These are phyloP conservation scores for Astrocystis sublimbata DNA, from an alignment of 495 filamentous ascomycete species.

Conservation along the genomic window DNA sequence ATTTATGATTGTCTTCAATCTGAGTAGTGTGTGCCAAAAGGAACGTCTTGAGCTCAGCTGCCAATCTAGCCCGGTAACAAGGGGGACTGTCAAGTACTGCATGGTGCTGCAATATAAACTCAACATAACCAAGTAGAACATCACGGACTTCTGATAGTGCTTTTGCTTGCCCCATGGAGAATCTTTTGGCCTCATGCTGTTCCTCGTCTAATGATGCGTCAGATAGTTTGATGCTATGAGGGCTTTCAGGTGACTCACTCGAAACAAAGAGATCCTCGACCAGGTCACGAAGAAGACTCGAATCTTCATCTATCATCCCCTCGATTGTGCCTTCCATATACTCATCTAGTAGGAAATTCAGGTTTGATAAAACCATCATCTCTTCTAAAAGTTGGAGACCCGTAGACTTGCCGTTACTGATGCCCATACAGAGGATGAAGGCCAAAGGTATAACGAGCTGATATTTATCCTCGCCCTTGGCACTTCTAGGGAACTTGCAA, in stretches of 20 bases:
- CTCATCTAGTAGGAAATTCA: conserved; percentile 44
- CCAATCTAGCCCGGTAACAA: conserved; percentile 9
- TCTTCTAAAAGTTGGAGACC: conserved; percentile 29
- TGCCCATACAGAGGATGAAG: neutral
- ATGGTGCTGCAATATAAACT: conserved; percentile 12
- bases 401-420: conserved; percentile 11
- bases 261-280: neutral
- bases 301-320: neutral
- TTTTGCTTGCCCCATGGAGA: neutral
- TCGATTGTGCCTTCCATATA: conserved; percentile 38
- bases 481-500: neutral
- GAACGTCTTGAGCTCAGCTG: conserved; percentile 25
- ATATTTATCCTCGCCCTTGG: neutral
- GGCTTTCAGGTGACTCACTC: no score
- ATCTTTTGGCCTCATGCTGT: neutral
- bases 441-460: neutral
- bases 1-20: conserved; percentile 25
- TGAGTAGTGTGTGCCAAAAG: conserved; percentile 32
- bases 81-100: neutral
- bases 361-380: conserved; percentile 43
- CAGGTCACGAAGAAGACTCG: no score
- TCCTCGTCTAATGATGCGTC: neutral
- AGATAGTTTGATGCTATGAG: no score
- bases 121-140: conserved; percentile 5
- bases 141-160: neutral